phyloP scores from a whole-genome alignment of 1,139 yeast genomes.

The Sugiyamaella neomexicana region DNA sequence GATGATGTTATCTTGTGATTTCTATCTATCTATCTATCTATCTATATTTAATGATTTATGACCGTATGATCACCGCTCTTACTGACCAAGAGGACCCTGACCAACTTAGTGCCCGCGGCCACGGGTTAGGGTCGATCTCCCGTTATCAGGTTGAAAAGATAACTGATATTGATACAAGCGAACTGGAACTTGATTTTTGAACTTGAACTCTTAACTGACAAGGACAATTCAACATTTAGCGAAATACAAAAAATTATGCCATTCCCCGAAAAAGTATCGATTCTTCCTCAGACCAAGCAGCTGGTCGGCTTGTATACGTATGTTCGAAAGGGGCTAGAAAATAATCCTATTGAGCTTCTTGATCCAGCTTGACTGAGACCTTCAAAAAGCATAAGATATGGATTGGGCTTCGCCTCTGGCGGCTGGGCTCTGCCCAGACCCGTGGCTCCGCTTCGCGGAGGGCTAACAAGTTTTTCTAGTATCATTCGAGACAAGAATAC shows the following conservation, averaged over 20 bases:
- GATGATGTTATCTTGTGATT: constrained; percentile 2
- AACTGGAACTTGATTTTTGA: too few species aligned
- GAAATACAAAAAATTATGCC: constrained; percentile 15
- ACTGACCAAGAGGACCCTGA: too few species aligned
- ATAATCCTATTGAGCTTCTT: neutral
- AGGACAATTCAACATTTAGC: neutral
- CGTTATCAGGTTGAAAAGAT: neutral
- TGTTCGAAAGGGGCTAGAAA: constrained; percentile 28
- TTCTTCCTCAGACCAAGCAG: constrained; percentile 88
- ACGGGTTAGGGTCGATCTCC: neutral
- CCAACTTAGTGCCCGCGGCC: too few species aligned
- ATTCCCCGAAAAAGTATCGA: constrained; percentile 47
- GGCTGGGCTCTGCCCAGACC: too few species aligned
- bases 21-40: neutral
- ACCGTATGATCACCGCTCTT: neutral
- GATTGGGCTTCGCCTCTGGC: too few species aligned
- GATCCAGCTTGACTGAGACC: neutral
- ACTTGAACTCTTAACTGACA: too few species aligned
- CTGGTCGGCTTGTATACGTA: constrained; percentile 77
- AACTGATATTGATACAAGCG: neutral
- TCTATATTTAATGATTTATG: constrained; percentile 6
- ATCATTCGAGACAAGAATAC: constrained; percentile 83
- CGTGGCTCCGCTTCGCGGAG: too few species aligned
- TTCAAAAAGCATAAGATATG: neutral
- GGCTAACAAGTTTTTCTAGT: constrained; percentile 30